These are phyloP conservation scores for Coemansia sp. DNA, from an alignment of 192 early-diverging fungal genomes.

Conservation along the genomic window DNA sequence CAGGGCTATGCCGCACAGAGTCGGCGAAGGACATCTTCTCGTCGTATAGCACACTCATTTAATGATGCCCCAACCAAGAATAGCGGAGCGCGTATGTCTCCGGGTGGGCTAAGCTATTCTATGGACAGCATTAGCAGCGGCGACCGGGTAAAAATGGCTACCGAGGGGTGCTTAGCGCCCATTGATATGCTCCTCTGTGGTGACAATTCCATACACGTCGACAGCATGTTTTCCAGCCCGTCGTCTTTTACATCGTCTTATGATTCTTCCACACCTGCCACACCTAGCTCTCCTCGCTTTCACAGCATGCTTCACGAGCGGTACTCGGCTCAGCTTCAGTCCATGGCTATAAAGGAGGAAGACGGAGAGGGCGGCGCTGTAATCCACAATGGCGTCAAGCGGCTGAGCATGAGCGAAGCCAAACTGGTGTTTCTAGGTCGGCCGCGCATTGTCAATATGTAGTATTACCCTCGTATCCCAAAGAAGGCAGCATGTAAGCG, in stretches of 20 bases:
- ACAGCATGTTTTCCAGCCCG: neutral
- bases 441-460: conserved; percentile 40
- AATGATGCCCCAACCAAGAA: neutral
- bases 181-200: conserved; percentile 14
- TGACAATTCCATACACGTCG: neutral
- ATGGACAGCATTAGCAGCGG: neutral
- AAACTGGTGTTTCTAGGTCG: conserved; percentile 23
- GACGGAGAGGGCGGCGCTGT: conserved; percentile 35
- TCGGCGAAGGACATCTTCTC: conserved; percentile 14
- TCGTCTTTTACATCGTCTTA: conserved; percentile 20
- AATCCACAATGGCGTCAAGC: conserved; percentile 40
- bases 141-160: neutral
- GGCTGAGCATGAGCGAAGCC: conserved; percentile 33
- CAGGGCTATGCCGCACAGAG: conserved; percentile 42
- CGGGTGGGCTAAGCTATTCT: neutral
- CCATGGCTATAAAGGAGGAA: conserved; percentile 31
- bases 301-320: conserved; percentile 24
- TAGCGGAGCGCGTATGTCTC: neutral
- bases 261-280: neutral
- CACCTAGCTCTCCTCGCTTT: conserved; percentile 14
- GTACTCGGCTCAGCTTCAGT: conserved; percentile 11
- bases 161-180: neutral
- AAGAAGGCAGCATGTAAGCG: neutral
- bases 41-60: neutral
- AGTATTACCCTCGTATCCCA: neutral